Evolutionary conservation across 345 rosid genomes (phyloP).

Genomic region (Eucalyptus cladocalyx): DNA sequence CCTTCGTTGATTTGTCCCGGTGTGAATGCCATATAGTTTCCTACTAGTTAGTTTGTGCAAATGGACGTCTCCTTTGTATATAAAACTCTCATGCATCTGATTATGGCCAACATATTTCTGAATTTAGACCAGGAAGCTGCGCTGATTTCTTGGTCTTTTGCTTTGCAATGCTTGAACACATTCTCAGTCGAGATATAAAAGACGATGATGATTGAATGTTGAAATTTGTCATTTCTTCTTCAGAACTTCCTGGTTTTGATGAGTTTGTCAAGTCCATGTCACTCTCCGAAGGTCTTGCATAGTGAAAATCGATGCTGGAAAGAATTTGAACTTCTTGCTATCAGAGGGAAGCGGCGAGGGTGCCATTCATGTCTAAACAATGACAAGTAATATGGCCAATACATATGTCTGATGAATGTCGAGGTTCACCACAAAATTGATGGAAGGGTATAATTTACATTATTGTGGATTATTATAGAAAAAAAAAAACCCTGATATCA

Average conservation of each 20-base stretch:
- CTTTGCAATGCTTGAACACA: neutral
- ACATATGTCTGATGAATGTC: rapidly evolving
- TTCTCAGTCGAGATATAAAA: neutral
- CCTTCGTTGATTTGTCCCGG: neutral
- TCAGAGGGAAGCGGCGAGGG: neutral
- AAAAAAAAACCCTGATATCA: rapidly evolving
- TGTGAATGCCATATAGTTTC: neutral
- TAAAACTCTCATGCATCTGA: neutral
- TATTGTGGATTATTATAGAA: neutral
- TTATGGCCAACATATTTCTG: neutral
- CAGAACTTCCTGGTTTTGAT: neutral
- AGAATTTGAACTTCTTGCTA: neutral
- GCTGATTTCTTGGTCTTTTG: neutral
- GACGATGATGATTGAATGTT: neutral
- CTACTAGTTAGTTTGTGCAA: neutral
- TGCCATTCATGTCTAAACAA: neutral
- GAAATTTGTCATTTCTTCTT: neutral
- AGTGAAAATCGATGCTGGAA: neutral
- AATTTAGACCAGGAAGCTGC: neutral
- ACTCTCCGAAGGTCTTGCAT: neutral
- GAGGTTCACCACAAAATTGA: neutral
- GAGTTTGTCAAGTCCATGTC: neutral
- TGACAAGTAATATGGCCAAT: neutral
- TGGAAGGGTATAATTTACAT: neutral
- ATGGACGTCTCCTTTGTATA: neutral